phyloP scores from a whole-genome alignment of 1,139 yeast species.

The Tardiomyces blankii region DNA sequence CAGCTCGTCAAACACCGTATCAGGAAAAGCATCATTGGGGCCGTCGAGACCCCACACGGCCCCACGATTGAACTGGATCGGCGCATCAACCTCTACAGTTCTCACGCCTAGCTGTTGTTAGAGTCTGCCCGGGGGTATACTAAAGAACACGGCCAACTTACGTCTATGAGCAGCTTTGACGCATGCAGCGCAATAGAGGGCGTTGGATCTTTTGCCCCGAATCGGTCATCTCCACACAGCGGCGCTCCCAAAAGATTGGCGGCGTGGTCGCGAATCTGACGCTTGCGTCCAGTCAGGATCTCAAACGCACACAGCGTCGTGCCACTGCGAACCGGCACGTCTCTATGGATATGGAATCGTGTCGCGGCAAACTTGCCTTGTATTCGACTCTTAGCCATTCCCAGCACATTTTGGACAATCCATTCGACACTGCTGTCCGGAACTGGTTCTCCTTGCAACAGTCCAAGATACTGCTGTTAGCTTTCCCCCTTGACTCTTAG shows the following conservation, averaged over 20 bases:
- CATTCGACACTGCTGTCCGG: not conserved
- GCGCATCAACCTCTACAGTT: not conserved
- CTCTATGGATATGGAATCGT: conserved; percentile 5
- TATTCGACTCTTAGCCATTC: not conserved
- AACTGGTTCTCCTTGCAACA: not conserved
- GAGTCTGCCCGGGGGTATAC: too few species aligned
- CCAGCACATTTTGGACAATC: not conserved
- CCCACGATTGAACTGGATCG: not conserved
- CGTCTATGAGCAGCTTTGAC: not conserved
- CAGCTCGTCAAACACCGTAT: not conserved
- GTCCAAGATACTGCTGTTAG: not conserved
- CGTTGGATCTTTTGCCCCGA: not conserved
- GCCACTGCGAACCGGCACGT: not conserved
- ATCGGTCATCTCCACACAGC: conserved; percentile 15
- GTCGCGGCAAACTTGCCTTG: conserved; percentile 10
- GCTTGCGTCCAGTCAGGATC: conserved; percentile 35
- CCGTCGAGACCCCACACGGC: not conserved
- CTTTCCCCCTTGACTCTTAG: too few species aligned
- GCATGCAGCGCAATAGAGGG: conserved; percentile 7
- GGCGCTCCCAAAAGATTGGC: conserved; percentile 14
- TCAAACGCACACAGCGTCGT: conserved; percentile 22
- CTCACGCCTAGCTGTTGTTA: not conserved
- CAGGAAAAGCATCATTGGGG: not conserved
- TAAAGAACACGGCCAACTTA: too few species aligned
- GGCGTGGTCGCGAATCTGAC: conserved; percentile 33